Evolutionary conservation across 306 rosid species (phyloP), one percentile per base, ranked within the genome.

Genomic region (Malus fusca): DNA sequence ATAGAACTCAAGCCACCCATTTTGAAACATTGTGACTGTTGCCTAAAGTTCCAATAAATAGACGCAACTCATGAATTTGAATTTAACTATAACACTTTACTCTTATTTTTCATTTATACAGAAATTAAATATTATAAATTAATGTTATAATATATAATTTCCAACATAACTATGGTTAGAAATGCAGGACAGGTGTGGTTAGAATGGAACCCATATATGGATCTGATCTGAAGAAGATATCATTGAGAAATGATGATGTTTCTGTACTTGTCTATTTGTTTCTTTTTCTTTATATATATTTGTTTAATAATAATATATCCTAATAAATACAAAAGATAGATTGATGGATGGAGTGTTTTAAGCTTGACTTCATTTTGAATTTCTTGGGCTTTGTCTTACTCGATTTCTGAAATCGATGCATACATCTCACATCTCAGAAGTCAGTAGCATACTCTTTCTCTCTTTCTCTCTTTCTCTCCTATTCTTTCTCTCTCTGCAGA

Each of bases 181-280:
- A 11, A 67, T 74, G 72, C 76, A 79, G 30, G 63, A 26, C 18
- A 84, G 88, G 93, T 87, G 78, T 77, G 91, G 91, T 90, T 85
- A 81, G 83, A 68, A 66, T 66, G 72, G 72, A 75, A 79, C 59
- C 85, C 84, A 35, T 6, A 6, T 35, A 82, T 28, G 37, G 55
- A 48, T 48, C 55, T 5, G 21, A 72, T 75, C 82, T 80, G 85
- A 85, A 75, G 83, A 85, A 80, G 78, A 79, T 76, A 90, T 92
- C 91, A 95, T 95, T 95, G 92, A 82, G 93, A 84, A 92, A 92
- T 95, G 93, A 95, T 95, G 90, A 79, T 73, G 91, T 88, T 74
- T 84, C 72, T 87, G 91, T 91, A 91, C 90, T 91, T 82, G 61
- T 75, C 69, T 61, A 64, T 60, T 80, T 72, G 76, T 33, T 62